Conservation (phyloP, 805 yeast genomes). For the Kuraishia ogatae region DNA sequence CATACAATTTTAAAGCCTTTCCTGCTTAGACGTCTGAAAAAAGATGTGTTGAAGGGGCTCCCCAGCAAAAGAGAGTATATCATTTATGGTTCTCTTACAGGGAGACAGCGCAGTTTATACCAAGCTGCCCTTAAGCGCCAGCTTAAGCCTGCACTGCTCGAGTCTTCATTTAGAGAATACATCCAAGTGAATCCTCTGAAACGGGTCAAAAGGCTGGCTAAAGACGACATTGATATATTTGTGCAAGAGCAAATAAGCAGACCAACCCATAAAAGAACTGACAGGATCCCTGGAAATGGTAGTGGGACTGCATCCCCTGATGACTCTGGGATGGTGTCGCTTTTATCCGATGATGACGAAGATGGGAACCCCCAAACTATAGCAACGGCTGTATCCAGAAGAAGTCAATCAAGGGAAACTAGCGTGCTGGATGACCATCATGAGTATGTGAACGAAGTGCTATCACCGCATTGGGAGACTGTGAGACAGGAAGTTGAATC, state of each 20-base stretch:
- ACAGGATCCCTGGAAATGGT: not conserved
- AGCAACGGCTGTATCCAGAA: not conserved
- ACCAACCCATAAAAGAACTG: slow-evolving; percentile 2
- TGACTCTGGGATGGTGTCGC: slow-evolving; percentile 2
- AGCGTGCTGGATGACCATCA: slow-evolving; percentile 4
- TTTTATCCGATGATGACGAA: slow-evolving; percentile 7
- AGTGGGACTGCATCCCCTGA: not conserved
- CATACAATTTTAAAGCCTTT: slow-evolving; percentile 90
- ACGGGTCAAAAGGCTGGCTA: slow-evolving; percentile 1
- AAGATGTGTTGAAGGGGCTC: slow-evolving; percentile 55
- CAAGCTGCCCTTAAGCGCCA: slow-evolving; percentile 35
- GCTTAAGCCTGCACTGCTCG: slow-evolving; percentile 35
- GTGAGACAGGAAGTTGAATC: slow-evolving; percentile 32
- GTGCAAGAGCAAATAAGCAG: slow-evolving; percentile 15
- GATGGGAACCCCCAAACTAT: not conserved
- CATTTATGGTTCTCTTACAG: slow-evolving; percentile 61
- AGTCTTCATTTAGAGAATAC: slow-evolving; percentile 42
- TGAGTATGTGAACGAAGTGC: slow-evolving; percentile 2
- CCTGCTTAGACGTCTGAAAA: slow-evolving; percentile 71
- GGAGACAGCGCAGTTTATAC: slow-evolving; percentile 58
- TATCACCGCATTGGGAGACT: slow-evolving; percentile 17
- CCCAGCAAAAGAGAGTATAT: slow-evolving; percentile 91
- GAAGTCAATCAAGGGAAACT: slow-evolving; percentile 7
- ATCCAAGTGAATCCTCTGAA: slow-evolving; percentile 19
- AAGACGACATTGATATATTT: slow-evolving; percentile 29